Conservation (phyloP, 805 yeast genomes). For the Wickerhamiella qilinensis region DNA sequence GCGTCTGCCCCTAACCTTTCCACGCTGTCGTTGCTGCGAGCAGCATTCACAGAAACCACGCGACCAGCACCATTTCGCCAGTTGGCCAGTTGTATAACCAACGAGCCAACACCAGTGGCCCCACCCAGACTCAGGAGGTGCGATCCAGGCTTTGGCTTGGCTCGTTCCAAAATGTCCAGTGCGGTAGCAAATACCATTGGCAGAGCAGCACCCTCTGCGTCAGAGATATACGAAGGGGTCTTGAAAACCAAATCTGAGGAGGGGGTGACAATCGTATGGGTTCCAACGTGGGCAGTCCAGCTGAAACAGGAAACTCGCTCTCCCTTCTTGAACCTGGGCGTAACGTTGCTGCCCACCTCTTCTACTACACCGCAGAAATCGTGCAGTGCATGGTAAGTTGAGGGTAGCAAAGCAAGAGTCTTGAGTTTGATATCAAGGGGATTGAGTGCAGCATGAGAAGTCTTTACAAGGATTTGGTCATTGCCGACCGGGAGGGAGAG, state of each 20-base stretch:
- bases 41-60: slow-evolving; percentile 43
- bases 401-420: slow-evolving; percentile 6
- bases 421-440: slow-evolving; percentile 48
- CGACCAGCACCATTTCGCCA: slow-evolving; percentile 29
- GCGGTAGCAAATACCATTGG: slow-evolving; percentile 57
- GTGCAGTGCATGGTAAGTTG: slow-evolving; percentile 42
- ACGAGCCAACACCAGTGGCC: slow-evolving; percentile 50
- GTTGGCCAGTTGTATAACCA: slow-evolving; percentile 40
- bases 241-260: slow-evolving; percentile 29
- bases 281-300: slow-evolving; percentile 14
- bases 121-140: too few relatives aligned
- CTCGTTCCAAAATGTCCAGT: slow-evolving; percentile 24
- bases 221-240: slow-evolving; percentile 32
- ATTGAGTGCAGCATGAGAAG: slow-evolving; percentile 42
- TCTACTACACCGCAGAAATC: slow-evolving; percentile 50
- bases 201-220: slow-evolving; percentile 47
- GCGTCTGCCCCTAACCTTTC: slow-evolving; percentile 39
- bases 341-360: slow-evolving; percentile 34
- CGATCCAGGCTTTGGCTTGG: too few relatives aligned
- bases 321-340: slow-evolving; percentile 32
- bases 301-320: slow-evolving; percentile 47
- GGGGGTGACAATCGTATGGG: slow-evolving; percentile 6
- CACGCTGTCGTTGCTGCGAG: slow-evolving; percentile 30
- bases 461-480: slow-evolving; percentile 39
- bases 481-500: slow-evolving; percentile 26